Percentiles rank a stretch among this genome's conserved stretches.
phyloP scores from a whole-genome alignment of 306 rosid species.

The Fragaria ananassa region DNA sequence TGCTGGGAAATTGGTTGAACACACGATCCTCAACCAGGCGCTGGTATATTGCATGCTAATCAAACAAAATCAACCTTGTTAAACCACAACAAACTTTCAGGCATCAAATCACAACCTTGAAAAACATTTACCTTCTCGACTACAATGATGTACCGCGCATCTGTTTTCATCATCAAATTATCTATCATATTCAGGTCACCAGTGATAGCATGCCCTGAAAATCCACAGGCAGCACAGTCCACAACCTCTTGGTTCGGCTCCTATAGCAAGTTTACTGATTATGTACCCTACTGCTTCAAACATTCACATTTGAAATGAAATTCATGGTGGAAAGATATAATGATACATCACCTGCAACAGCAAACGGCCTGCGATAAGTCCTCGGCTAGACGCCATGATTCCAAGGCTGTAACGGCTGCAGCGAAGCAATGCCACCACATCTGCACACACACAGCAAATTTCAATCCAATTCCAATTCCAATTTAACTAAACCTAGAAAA shows the following conservation, averaged over 20 bases:
- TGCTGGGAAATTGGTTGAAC: conserved; percentile 80
- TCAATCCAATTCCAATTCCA: background rate
- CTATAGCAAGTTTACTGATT: conserved; percentile 23
- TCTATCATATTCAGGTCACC: conserved; percentile 68
- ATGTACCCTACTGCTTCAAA: background rate
- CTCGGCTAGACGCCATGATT: conserved; percentile 91
- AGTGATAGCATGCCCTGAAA: conserved; percentile 71
- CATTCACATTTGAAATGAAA: background rate
- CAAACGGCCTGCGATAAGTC: conserved; percentile 80
- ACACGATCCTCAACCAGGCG: conserved; percentile 70
- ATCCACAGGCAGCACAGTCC: conserved; percentile 74
- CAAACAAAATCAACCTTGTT: conserved; percentile 8
- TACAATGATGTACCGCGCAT: conserved; percentile 79
- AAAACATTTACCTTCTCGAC: conserved; percentile 67
- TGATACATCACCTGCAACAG: conserved; percentile 45
- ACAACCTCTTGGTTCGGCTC: conserved; percentile 69
- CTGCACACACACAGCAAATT: conserved; percentile 29
- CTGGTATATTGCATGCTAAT: conserved; percentile 84
- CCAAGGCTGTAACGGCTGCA: conserved; percentile 94
- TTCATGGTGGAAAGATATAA: background rate
- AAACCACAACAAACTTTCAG: background rate
- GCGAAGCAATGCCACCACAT: conserved; percentile 81
- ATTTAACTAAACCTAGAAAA: background rate
- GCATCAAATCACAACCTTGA: background rate
- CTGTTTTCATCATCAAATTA: conserved; percentile 47